Evolutionary conservation across 495 filamentous ascomycete genomes (phyloP), one percentile per base, ranked within the genome.

Genomic region (Daldinia caldariorum): DNA sequence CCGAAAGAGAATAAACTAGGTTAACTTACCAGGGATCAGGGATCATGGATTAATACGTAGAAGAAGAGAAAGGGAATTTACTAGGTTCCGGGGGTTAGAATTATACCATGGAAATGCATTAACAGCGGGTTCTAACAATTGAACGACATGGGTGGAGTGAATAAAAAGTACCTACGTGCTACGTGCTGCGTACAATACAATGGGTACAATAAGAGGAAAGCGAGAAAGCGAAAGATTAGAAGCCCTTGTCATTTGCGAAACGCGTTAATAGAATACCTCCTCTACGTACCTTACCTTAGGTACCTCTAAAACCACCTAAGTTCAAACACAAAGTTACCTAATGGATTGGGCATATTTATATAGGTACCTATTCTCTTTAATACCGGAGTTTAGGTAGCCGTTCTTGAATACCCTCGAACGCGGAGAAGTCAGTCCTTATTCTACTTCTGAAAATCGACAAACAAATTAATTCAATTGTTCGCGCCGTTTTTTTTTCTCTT

Each of bases 41-140:
- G 66, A 16, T 61, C 43, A 65, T 22, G 70, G 66, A 31, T 58
- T 50, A 64, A 64, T 57, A 64, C 41, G 63, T 31, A 37, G 47
- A 58, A 59, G 35, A 61, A 39, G 22, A 39, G 22, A 64, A 57
- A 56, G 29, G 45, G 61, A 50, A 56, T 63, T 63, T 29, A 50
- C 61, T 38, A 63, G 63, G 63, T 63, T 61, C 63, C 41, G 47
- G 58, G 69, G 45, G 58, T 32, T 60, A 50, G 53, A 51, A 56
- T 56, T 22, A 47, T 47, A 26, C 26, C 26, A n/a, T n/a, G n/a
- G n/a, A n/a, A 47, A 47, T 47, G 43, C 43, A 47, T 22, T 47
- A 47, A 16, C 16, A 47, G 43, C 43, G 43, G 3, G 26, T 47
- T 4, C 43, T 22, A 20, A 47, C 43, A 47, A 47, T 47, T 45